Percentiles rank a stretch among this genome's conserved stretches.
Conservation (phyloP, 371 early-diverging fungal species). For the Chytridiales sp. region DNA sequence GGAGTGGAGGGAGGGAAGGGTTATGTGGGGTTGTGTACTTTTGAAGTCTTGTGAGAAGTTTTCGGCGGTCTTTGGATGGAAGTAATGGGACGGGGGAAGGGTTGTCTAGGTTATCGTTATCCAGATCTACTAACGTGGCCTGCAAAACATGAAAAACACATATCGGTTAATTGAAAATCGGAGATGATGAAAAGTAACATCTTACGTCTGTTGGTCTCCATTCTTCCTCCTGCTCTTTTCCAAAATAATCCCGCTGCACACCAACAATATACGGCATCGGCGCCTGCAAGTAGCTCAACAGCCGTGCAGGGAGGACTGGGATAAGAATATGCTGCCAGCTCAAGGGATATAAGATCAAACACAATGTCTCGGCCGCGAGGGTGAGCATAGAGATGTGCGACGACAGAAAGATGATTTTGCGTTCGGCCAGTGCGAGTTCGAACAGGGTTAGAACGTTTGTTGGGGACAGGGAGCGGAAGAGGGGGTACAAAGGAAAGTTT, state of each 20-base stretch:
- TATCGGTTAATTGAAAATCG: slow-evolving; percentile 21
- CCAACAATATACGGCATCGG: slow-evolving; percentile 85
- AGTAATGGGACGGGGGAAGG: slow-evolving; percentile 11
- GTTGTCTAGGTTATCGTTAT: slow-evolving; percentile 34
- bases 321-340: slow-evolving; percentile 82
- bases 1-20: not conserved
- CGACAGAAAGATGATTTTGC: slow-evolving; percentile 74
- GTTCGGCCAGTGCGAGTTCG: slow-evolving; percentile 68
- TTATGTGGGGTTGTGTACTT: slow-evolving; percentile 25
- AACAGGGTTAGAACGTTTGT: slow-evolving; percentile 68
- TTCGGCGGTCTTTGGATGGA: slow-evolving; percentile 40
- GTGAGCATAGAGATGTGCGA: slow-evolving; percentile 71
- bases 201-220: slow-evolving; percentile 69
- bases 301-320: slow-evolving; percentile 68
- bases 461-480: slow-evolving; percentile 72
- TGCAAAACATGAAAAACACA: slow-evolving; percentile 9
- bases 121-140: slow-evolving; percentile 45
- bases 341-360: slow-evolving; percentile 71
- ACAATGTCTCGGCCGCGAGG: slow-evolving; percentile 67
- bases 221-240: slow-evolving; percentile 51
- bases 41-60: slow-evolving; percentile 37
- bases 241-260: slow-evolving; percentile 55
- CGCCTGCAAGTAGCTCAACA: slow-evolving; percentile 74
- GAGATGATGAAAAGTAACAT: slow-evolving; percentile 38
- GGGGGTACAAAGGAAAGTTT: slow-evolving; percentile 76